phyloP scores from a whole-genome alignment of 2,329 filamentous ascomycete genomes.

The Penicillium occitanis region DNA sequence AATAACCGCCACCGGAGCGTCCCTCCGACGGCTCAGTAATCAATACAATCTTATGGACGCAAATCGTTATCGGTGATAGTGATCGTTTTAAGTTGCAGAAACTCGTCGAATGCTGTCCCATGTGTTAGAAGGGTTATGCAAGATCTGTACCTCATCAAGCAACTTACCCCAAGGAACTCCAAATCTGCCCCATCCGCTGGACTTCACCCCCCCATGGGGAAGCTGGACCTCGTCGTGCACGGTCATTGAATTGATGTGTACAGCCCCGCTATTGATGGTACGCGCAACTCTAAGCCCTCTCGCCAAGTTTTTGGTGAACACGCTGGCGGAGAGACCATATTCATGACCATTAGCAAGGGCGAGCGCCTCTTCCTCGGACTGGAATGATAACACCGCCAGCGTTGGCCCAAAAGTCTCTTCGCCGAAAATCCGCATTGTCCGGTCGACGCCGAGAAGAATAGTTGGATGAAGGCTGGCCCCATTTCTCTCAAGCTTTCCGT shows the following conservation, averaged over 20 bases:
- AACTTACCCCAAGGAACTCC: slow-evolving; percentile 43
- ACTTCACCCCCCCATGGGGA: slow-evolving; percentile 63
- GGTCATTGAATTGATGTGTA: slow-evolving; percentile 64
- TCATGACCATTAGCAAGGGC: slow-evolving; percentile 42
- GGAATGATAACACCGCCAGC: slow-evolving; percentile 59
- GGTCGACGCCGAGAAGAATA: too few relatives aligned
- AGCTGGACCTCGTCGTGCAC: slow-evolving; percentile 61
- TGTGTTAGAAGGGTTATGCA: too few relatives aligned
- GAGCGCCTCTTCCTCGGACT: slow-evolving; percentile 42
- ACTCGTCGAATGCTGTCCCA: too few relatives aligned
- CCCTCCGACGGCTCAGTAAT: too few relatives aligned
- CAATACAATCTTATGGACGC: too few relatives aligned
- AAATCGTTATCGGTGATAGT: too few relatives aligned
- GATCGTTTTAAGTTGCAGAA: too few relatives aligned
- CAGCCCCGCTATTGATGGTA: slow-evolving; percentile 61
- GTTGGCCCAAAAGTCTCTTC: slow-evolving; percentile 61
- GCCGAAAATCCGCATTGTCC: too few relatives aligned
- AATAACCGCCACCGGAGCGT: too few relatives aligned
- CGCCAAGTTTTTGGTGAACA: slow-evolving; percentile 48
- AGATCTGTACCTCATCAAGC: too few relatives aligned
- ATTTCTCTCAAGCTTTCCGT: too few relatives aligned
- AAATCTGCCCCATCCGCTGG: slow-evolving; percentile 60
- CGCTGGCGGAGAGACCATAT: slow-evolving; percentile 39
- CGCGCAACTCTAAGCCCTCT: slow-evolving; percentile 58
- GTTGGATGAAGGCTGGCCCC: too few relatives aligned